Percentiles rank a stretch among this genome's conserved stretches.
These are phyloP conservation scores for Cladophialophora immunda DNA, from an alignment of 2,329 filamentous ascomycete species.

Conservation along the genomic window DNA sequence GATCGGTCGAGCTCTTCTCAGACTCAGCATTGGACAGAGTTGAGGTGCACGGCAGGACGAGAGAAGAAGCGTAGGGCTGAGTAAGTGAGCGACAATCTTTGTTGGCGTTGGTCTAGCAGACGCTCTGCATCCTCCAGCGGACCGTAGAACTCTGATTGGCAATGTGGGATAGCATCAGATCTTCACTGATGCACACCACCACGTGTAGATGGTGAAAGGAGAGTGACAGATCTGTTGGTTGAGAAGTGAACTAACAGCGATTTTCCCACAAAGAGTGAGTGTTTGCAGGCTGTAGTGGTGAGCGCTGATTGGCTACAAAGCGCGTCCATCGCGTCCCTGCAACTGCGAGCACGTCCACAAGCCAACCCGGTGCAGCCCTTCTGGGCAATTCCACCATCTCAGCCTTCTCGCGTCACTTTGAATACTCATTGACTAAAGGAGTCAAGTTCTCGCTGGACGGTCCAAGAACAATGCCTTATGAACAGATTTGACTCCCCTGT, in stretches of 20 bases:
- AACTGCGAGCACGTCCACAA: not conserved
- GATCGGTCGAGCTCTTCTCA: not conserved
- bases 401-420: not conserved
- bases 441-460: not conserved
- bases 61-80: not conserved
- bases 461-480: not conserved
- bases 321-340: not conserved
- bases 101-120: too few species aligned
- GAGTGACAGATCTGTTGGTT: not conserved
- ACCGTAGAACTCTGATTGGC: not conserved
- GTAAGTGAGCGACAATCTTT: not conserved
- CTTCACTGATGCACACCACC: not conserved
- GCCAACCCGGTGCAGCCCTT: not conserved
- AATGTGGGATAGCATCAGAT: not conserved
- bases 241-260: not conserved
- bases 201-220: not conserved
- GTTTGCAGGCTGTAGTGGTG: not conserved
- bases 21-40: not conserved
- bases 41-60: not conserved
- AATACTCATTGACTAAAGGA: not conserved
- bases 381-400: not conserved
- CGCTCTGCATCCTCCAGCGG: too few species aligned
- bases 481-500: not conserved
- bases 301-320: not conserved
- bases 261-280: not conserved